These are phyloP conservation scores for Globisporangium splendens DNA, from an alignment of 352 stramenopile species.

Conservation along the genomic window DNA sequence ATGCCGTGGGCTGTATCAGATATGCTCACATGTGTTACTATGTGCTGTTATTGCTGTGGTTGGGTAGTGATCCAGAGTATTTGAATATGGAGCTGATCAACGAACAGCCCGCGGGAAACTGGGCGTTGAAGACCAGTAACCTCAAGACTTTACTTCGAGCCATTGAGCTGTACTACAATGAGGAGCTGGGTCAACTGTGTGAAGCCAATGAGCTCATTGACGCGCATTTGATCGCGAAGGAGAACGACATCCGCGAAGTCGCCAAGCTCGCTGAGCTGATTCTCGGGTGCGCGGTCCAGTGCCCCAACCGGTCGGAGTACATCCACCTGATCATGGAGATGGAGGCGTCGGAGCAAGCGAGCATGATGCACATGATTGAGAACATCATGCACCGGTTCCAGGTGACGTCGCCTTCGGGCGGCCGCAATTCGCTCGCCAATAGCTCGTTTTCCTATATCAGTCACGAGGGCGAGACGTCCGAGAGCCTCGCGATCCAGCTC, in stretches of 20 bases:
- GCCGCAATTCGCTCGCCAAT: conserved; percentile 21
- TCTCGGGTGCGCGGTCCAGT: conserved; percentile 76
- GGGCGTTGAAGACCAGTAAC: conserved; percentile 78
- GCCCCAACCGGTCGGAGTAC: conserved; percentile 75
- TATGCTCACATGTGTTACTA: conserved; percentile 3
- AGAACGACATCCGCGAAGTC: conserved; percentile 65
- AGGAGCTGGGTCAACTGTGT: conserved; percentile 76
- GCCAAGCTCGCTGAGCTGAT: conserved; percentile 70
- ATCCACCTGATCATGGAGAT: conserved; percentile 86
- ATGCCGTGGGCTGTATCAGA: neutral
- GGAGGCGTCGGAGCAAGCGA: conserved; percentile 69
- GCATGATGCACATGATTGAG: conserved; percentile 84
- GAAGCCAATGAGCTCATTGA: conserved; percentile 70
- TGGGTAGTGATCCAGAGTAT: conserved; percentile 65
- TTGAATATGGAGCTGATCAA: conserved; percentile 77
- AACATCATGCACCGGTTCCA: conserved; percentile 81
- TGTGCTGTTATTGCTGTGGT: conserved; percentile 1
- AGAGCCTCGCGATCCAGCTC: conserved; percentile 51
- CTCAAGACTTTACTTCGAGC: conserved; percentile 71
- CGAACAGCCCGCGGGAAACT: conserved; percentile 52
- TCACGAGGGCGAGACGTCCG: conserved; percentile 35
- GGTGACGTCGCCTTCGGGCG: conserved; percentile 38
- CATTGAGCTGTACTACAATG: conserved; percentile 80
- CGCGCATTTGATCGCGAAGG: conserved; percentile 60
- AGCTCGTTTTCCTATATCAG: conserved; percentile 60